Evolutionary conservation across 2,329 filamentous ascomycete genomes (phyloP), one percentile per base, ranked within the genome.

Genomic region (Teratosphaeria nubilosa): DNA sequence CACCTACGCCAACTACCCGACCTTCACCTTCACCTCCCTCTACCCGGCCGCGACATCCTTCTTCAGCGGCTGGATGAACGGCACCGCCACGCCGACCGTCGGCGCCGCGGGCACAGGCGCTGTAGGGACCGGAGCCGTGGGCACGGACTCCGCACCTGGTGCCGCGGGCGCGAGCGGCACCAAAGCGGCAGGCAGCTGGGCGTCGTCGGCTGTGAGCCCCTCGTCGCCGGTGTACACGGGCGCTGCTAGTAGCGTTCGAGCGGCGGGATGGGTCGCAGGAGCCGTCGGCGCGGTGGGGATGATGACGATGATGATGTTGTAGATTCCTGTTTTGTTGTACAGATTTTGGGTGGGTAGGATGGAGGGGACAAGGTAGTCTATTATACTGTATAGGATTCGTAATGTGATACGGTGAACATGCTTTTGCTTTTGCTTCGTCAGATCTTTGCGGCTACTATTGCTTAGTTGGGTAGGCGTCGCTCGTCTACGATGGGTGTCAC

Each of bases 1-100:
- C 14, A 57, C 53, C 45, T 60, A 58, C 52, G 51, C 32, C 10
- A 57, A 56, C 52, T 57, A 54, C 58, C 55, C 55, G 3, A 50
- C 58, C 22, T 37, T 57, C 25, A 57, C 58, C 7, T 51, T 60
- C 32, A 51, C 55, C 13, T 30, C 31, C 14, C 31, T 53, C 10
- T 31, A 51, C 16, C 54, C 58, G 3, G 50, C 51, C 27, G 51
- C 58, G 27, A 60, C 58, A 14, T 52, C 45, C 22, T 53, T 20
- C 53, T 20, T 48, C 16, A 51, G 54, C 37, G 7, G 16, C 41
- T 48, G 41, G 27, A 22, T 11, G 51, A 59, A 56, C 51, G 52
- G 55, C 55, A 55, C 58, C 41, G 34, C 34, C 30, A 10, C 41
- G 30, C 20, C 54, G 16, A 25, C 30, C 31, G 53, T 30, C 24